Percentiles rank a stretch among this genome's conserved stretches.
Conservation (phyloP, 495 filamentous ascomycete genomes). For the Glarea lozoyensis region DNA sequence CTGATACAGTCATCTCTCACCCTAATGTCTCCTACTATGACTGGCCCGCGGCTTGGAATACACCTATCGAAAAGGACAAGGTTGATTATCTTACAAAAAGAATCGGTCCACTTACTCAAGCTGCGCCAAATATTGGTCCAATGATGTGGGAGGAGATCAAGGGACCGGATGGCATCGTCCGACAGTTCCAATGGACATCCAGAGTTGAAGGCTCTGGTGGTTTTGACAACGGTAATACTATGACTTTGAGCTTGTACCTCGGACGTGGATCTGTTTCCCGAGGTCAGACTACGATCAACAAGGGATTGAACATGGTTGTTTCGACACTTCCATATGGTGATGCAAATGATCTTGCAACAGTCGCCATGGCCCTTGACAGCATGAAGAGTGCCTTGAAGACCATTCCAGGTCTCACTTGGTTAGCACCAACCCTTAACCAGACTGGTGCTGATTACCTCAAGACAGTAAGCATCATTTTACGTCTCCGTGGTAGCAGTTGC, state of each 20-base stretch:
- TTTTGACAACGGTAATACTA: slow-evolving; percentile 31
- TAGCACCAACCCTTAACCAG: slow-evolving; percentile 40
- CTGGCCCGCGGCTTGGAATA: slow-evolving; percentile 17
- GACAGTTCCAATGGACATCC: slow-evolving; percentile 57
- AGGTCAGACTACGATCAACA: slow-evolving; percentile 54
- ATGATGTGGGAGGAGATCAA: slow-evolving; percentile 53
- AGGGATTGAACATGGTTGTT: slow-evolving; percentile 30
- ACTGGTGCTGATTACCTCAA: slow-evolving; percentile 43
- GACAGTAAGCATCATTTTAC: slow-evolving; percentile 19
- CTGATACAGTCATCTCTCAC: slow-evolving; percentile 55
- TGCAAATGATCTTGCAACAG: slow-evolving; percentile 29
- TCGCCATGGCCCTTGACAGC: slow-evolving; percentile 47
- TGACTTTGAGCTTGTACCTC: slow-evolving; percentile 59
- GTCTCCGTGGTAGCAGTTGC: background rate
- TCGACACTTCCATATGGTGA: slow-evolving; percentile 19
- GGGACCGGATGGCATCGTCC: slow-evolving; percentile 52
- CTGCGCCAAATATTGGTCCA: slow-evolving; percentile 58
- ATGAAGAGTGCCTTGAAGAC: slow-evolving; percentile 44
- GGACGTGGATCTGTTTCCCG: slow-evolving; percentile 53
- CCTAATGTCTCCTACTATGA: slow-evolving; percentile 22
- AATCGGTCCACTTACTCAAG: slow-evolving; percentile 56
- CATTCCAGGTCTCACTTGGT: slow-evolving; percentile 43
- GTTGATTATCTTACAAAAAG: slow-evolving; percentile 38
- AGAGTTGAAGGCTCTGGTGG: slow-evolving; percentile 47
- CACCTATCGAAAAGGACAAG: slow-evolving; percentile 36